Base-by-base conservation (phyloP, 2,329 filamentous ascomycete species). In the Monilinia polystroma region DNA sequence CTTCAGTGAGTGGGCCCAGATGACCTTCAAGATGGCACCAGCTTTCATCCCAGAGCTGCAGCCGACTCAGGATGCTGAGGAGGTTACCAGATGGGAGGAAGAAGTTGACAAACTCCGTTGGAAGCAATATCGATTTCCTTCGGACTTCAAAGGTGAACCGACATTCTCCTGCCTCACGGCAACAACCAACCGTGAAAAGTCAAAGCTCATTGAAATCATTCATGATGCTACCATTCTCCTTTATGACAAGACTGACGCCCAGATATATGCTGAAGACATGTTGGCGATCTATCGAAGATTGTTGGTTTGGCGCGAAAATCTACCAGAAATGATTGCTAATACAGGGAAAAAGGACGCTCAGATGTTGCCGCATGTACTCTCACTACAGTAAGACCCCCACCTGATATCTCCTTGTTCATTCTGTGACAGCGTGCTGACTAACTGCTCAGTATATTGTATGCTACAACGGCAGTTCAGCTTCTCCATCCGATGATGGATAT, bases 1-100 rank as follows among this genome's bases (percentile, higher is more conserved):
- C 54, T 20, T 47, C 53, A 77, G 76, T 67, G 75, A 77, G 68
- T 77, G 76, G 76, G 72, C 74, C 38, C 74, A 74, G 52, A 68
- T 75, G 51, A 76, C 75, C 8, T 77, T 74, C 54, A 72, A 75
- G 49, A 66, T 69, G 12, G 72, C 76, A 11, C 62, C 63, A 12
- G 56, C 49, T 0, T 11, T 72, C 14, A 64, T 57, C 6, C 58
- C 68, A 26, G 51, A 64, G 23, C 18, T 53, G 10, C 47, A 59
- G 45, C 58, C 58, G 18, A 45, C 16, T 14, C 52, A 54, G 29
- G 29, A 18, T n/a, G 64, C 69, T 43, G 51, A 71, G 26, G 51
- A 56, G 18, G 35, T 68, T 20, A 70, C 72, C 35, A 35, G 5
- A 47, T 62, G 49, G n/a, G 55, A 66, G 23, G 10, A 41, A 2